Percentiles rank a stretch among this genome's conserved stretches.
phyloP scores from a whole-genome alignment of 1,284 basidiomycete genomes.

The Violaceomyces palustris region DNA sequence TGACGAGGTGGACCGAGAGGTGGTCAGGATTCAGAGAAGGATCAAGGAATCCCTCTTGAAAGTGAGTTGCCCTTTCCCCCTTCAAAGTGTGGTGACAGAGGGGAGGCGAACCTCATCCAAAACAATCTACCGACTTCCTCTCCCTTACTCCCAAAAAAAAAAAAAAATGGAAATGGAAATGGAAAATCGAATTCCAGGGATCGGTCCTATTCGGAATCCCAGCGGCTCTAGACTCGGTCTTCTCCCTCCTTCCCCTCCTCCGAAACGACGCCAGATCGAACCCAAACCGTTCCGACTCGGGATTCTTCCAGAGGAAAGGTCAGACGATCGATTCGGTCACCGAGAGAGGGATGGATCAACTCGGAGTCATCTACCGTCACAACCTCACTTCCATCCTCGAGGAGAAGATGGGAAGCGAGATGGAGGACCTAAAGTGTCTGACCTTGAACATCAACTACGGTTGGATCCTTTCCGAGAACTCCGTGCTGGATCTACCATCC shows the following conservation, averaged over 20 bases:
- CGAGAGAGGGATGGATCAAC: too few species aligned
- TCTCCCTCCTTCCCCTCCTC: slow-evolving; percentile 7
- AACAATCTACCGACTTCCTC: too few species aligned
- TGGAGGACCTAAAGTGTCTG: slow-evolving; percentile 15
- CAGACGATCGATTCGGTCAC: too few species aligned
- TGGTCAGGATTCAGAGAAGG: background rate
- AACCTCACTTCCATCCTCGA: slow-evolving; percentile 11
- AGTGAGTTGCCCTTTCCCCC: background rate
- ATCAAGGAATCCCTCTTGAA: slow-evolving; percentile 16
- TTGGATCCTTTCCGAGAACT: slow-evolving; percentile 8
- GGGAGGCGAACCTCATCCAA: too few species aligned
- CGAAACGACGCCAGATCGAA: too few species aligned
- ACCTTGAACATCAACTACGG: slow-evolving; percentile 30
- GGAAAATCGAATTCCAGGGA: background rate
- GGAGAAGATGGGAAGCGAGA: slow-evolving; percentile 9
- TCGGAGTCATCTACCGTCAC: slow-evolving; percentile 16
- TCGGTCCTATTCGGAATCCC: slow-evolving; percentile 14
- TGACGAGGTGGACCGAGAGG: background rate
- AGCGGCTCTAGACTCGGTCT: slow-evolving; percentile 8
- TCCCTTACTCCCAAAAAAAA: background rate
- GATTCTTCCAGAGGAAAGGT: too few species aligned
- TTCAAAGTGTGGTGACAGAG: too few species aligned
- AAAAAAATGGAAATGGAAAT: background rate
- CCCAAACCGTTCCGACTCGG: too few species aligned
- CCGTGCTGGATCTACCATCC: slow-evolving; percentile 6